Percentiles rank a stretch among this genome's conserved stretches.
Conservation (phyloP, 345 rosid species). For the Euphorbia peplus region DNA sequence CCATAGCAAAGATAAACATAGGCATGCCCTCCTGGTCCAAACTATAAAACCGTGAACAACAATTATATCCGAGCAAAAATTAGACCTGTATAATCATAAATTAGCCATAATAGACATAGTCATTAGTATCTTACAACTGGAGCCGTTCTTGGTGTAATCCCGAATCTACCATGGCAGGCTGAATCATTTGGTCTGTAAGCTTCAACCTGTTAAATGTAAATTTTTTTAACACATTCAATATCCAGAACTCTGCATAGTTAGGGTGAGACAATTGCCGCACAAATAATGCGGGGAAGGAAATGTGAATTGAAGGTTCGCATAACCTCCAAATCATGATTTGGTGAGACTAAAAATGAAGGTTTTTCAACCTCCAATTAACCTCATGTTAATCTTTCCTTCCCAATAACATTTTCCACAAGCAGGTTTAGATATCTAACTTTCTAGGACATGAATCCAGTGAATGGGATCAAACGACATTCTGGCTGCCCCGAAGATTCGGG, state of each 20-base stretch:
- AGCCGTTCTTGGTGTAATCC: constrained; percentile 79
- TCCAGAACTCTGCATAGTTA: background rate
- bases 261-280: too few relatives aligned
- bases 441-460: too few relatives aligned
- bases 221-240: background rate
- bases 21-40: constrained; percentile 91
- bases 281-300: too few relatives aligned
- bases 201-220: constrained; percentile 55
- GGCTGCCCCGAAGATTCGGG: too few relatives aligned
- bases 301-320: too few relatives aligned
- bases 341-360: too few relatives aligned
- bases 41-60: constrained; percentile 41
- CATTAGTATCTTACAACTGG: constrained; percentile 52
- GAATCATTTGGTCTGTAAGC: constrained; percentile 93
- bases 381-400: too few relatives aligned
- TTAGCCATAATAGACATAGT: background rate
- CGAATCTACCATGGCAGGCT: constrained; percentile 89
- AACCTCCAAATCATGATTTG: too few relatives aligned
- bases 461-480: too few relatives aligned
- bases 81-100: background rate
- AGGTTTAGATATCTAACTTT: too few relatives aligned
- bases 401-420: too few relatives aligned
- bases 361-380: too few relatives aligned
- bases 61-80: background rate
- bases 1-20: constrained; percentile 97